Conservation (phyloP, 306 rosid genomes). For the Gillenia trifoliata region DNA sequence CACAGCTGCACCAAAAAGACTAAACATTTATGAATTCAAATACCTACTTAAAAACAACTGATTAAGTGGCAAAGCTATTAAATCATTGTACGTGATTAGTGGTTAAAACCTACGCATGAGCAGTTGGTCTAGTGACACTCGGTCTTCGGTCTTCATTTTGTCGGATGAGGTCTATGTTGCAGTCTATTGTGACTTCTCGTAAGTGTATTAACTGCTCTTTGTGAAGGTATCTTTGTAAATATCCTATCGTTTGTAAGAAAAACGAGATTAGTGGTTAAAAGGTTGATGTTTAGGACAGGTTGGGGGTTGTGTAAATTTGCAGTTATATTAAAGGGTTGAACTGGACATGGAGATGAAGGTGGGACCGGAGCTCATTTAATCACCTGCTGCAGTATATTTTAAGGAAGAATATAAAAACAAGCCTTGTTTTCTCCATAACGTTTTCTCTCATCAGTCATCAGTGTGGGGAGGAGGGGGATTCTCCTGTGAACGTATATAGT, state of each 20-base stretch:
- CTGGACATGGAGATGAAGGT: slow-evolving; percentile 34
- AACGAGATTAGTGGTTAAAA: slow-evolving; percentile 15
- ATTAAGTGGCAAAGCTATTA: not conserved
- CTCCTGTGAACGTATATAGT: slow-evolving; percentile 21
- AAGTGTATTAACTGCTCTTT: too few species aligned
- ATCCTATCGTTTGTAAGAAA: too few species aligned
- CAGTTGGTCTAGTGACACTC: too few species aligned
- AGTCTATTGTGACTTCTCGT: too few species aligned
- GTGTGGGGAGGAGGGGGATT: slow-evolving; percentile 18
- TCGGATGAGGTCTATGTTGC: too few species aligned
- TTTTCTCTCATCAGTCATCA: not conserved
- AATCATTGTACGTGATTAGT: slow-evolving; percentile 17
- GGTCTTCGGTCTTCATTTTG: too few species aligned
- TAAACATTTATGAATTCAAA: not conserved
- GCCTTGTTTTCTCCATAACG: not conserved
- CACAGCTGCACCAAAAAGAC: slow-evolving; percentile 14
- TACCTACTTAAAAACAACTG: not conserved
- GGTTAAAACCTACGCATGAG: not conserved
- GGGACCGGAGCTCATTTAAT: slow-evolving; percentile 49
- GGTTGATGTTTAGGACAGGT: slow-evolving; percentile 1
- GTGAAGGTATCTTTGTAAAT: not conserved
- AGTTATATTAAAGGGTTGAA: slow-evolving; percentile 8
- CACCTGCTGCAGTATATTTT: slow-evolving; percentile 22
- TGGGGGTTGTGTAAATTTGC: slow-evolving; percentile 10
- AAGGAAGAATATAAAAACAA: slow-evolving; percentile 35